Base-by-base conservation (phyloP, 2,329 filamentous ascomycete genomes). In the Fusarium liriodendri region DNA sequence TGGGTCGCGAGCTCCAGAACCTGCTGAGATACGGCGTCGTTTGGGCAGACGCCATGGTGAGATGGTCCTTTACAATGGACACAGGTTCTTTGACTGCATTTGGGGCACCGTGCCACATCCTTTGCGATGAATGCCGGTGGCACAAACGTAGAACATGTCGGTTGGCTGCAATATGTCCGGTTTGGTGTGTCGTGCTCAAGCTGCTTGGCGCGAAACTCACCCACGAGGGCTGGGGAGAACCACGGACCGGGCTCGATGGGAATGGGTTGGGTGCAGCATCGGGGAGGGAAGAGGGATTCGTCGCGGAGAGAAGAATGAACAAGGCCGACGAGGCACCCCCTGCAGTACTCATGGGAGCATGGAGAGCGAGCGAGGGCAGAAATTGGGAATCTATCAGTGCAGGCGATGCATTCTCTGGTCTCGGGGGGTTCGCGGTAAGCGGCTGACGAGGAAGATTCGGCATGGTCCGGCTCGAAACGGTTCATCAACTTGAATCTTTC, bases 271-370 rank as follows among this genome's bases (percentile, higher is more conserved):
- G 76, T 62, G 70, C 89, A 91, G 77, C 89, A 91, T 8, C 84
- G 82, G 0, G 89, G 89, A 0, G 89, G 89, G 59, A 89, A 91
- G 0, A 89, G 75, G 0, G 84, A 81, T 60, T 91, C 87, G 61
- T 90, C 87, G 0, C 69, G 78, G 10, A 89, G 80, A 0, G 87
- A 83, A 0, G 79, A 64, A 0, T 70, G n/a, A 67, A 90, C 87
- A 0, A 90, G 83, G 0, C 72, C 58, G 0, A 75, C 70, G 0
- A 91, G 72, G 70, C 89, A 92, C 0, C 65, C 73, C 0, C 77
- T 79, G 70, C 89, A 92, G 75, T 90, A 91, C 1, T 84, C 78
- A 67, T 91, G 88, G 0, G 77, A 11, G 77, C 89, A 83, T 27
- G 84, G 79, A 0, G 18, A 6, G 0, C 10, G n/a, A 0, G 8